Conservation (phyloP, 2,329 filamentous ascomycete species). For the Thyridium curvatum region DNA sequence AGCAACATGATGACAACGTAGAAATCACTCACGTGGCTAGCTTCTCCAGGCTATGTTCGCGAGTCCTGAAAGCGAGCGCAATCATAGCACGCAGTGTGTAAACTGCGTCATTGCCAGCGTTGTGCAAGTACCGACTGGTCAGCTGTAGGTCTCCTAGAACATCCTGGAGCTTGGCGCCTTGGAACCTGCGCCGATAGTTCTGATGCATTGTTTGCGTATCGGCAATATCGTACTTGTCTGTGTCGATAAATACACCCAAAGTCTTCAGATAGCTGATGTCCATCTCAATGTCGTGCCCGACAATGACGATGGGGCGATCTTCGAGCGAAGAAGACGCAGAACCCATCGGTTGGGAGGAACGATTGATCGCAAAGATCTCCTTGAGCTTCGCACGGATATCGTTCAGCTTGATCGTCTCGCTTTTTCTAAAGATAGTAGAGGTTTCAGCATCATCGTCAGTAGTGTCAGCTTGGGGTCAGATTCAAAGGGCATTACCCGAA, state of each 20-base stretch:
- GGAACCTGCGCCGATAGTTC: constrained; percentile 45
- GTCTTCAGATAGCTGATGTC: constrained; percentile 64
- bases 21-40: constrained; percentile 2
- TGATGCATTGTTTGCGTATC: constrained; percentile 72
- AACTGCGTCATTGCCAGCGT: constrained; percentile 79
- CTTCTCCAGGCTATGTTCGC: constrained; percentile 15
- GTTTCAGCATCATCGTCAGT: too few species aligned
- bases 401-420: constrained; percentile 8
- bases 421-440: too few species aligned
- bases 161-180: constrained; percentile 49
- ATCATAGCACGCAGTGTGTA: constrained; percentile 74
- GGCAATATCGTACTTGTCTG: constrained; percentile 46
- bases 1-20: background rate
- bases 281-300: constrained; percentile 65
- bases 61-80: constrained; percentile 40
- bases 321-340: constrained; percentile 13
- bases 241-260: constrained; percentile 35
- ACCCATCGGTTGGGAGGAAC: background rate
- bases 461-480: too few species aligned
- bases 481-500: too few species aligned
- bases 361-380: constrained; percentile 8
- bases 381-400: constrained; percentile 6
- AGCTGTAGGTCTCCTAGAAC: constrained; percentile 63
- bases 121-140: constrained; percentile 63
- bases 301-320: constrained; percentile 54